Evolutionary conservation across 2,329 filamentous ascomycete genomes (phyloP), one percentile per base, ranked within the genome.

Genomic region (Pseudopithomyces chartarum): DNA sequence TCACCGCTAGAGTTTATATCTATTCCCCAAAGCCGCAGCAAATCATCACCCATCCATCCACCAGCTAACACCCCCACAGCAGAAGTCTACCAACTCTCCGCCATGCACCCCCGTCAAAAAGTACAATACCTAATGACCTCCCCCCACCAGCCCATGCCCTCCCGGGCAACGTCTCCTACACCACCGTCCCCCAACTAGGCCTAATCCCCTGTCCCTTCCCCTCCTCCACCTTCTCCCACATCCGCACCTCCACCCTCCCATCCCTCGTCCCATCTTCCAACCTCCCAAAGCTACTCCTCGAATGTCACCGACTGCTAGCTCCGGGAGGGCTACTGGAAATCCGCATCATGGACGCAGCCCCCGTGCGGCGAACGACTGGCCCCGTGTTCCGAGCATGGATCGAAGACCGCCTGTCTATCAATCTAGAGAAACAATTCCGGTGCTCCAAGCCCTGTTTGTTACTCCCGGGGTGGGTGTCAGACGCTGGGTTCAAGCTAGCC

Each of bases 281-380:
- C 12, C 80, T 90, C 0, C 84, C 84, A 0, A 70, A 74, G 2
- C 73, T 89, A 1, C 79, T 90, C 15, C 78, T 78, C 52, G 83
- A 84, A 58, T 83, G 88, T 60, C 78, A 84, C 66, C 81, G 81
- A 22, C 81, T 83, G 32, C 79, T 90, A 2, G 76, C 79, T 3
- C 79, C 81, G 0, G 80, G 81, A 0, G 87, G 87, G 1, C 76
- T 79, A 19, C 70, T 90, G 12, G 82, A 87, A 56, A 73, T 90
- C 15, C 82, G 83, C 0, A 74, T 90, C 17, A 84, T 90, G 60
- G 86, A 90, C 55, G 85, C 88, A 0, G 76, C 83, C 7, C 88
- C 88, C 0, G 76, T 82, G 0, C 75, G 82, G 3, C 74, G 78
- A 1, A 86, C 82, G 0, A 76, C 85, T 22, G 88, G 88, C 0